These are phyloP conservation scores for Chloromonas sp. DNA, from an alignment of 163 green algal genomes.

Conservation along the genomic window DNA sequence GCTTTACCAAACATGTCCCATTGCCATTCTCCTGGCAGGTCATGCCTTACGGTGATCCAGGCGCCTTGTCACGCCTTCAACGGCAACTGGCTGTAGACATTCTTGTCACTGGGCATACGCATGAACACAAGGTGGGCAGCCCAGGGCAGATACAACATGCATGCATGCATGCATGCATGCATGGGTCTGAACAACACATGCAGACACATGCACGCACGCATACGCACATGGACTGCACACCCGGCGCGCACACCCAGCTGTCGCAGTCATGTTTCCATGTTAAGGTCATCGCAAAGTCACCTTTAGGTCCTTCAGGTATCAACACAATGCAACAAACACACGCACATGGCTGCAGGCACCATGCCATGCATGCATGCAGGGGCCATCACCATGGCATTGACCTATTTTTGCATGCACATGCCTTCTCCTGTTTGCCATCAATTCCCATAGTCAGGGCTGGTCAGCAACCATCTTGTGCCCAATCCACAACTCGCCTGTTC, in stretches of 20 bases:
- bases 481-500: too few relatives aligned
- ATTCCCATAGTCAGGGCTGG: too few relatives aligned
- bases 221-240: neutral
- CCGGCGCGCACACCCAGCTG: neutral
- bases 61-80: slow-evolving; percentile 72
- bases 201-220: neutral
- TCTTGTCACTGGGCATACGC: slow-evolving; percentile 85
- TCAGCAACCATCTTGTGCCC: too few relatives aligned
- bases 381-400: too few relatives aligned
- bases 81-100: slow-evolving; percentile 85
- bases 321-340: too few relatives aligned
- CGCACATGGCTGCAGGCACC: too few relatives aligned
- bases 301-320: neutral
- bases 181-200: neutral
- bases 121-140: slow-evolving; percentile 67
- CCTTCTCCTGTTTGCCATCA: too few relatives aligned
- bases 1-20: too few relatives aligned
- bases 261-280: neutral
- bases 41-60: slow-evolving; percentile 76
- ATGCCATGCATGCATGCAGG: too few relatives aligned
- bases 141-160: too few relatives aligned
- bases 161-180: too few relatives aligned
- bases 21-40: slow-evolving; percentile 41
- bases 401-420: too few relatives aligned
- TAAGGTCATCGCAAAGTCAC: neutral